A percentile compares a stretch with the other conserved stretches of the same genome.
Evolutionary conservation across 345 rosid genomes (phyloP).

Genomic region (Hibiscus mutabilis): DNA sequence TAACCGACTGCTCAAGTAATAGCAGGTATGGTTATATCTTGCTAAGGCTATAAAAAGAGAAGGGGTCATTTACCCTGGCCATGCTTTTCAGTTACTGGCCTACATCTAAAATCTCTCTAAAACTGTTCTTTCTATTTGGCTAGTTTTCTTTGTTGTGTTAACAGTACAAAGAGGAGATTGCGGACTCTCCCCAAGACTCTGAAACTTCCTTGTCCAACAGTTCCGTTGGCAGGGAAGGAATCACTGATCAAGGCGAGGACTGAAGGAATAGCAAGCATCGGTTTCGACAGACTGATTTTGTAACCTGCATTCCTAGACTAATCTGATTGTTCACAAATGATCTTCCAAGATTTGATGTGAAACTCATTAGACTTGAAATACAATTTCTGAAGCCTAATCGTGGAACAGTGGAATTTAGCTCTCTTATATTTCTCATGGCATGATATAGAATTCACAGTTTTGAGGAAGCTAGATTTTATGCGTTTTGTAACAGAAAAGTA

Average conservation of each 20-base stretch:
- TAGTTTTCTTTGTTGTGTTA: too few species aligned
- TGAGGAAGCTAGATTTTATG: not conserved
- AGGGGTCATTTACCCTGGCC: too few species aligned
- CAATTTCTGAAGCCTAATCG: not conserved
- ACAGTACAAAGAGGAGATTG: constrained; percentile 83
- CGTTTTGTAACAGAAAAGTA: not conserved
- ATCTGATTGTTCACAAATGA: not conserved
- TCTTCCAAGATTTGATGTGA: not conserved
- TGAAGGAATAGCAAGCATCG: constrained; percentile 12
- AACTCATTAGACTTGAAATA: not conserved
- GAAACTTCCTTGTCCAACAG: constrained; percentile 24
- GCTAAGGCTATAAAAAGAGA: too few species aligned
- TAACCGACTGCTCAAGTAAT: too few species aligned
- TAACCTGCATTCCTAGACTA: not conserved
- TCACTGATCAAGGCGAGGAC: constrained; percentile 40
- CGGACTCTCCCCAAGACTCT: constrained; percentile 61
- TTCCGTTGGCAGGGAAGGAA: constrained; percentile 36
- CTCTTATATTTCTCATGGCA: not conserved
- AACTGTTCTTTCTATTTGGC: too few species aligned
- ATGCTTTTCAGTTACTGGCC: too few species aligned
- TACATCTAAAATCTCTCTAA: too few species aligned
- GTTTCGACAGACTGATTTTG: not conserved
- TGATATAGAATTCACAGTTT: not conserved
- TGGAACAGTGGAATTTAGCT: not conserved
- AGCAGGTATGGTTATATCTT: too few species aligned